A percentile compares a stretch with the other conserved stretches of the same genome.
phyloP scores from a whole-genome alignment of 83 land plant genomes.

The Larix sibirica region DNA sequence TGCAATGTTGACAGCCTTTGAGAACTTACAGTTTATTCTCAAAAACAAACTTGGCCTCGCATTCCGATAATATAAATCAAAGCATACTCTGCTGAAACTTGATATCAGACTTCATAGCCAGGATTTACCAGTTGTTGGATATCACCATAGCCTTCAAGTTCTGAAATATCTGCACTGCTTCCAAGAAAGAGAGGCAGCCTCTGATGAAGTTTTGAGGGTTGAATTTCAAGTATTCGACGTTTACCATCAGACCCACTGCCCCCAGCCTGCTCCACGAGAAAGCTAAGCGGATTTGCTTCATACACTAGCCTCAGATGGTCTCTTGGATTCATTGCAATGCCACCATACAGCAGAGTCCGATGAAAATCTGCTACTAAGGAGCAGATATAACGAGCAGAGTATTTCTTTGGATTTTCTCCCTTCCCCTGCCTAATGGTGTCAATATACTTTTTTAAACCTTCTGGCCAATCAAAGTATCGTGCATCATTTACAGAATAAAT shows the following conservation, averaged over 20 bases:
- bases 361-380: conserved; percentile 97
- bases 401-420: conserved; percentile 88
- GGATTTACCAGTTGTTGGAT: conserved; percentile 95
- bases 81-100: too few species aligned
- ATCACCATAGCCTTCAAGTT: conserved; percentile 87
- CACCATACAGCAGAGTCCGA: conserved; percentile 88
- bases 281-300: conserved; percentile 96
- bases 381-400: conserved; percentile 95
- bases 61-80: too few species aligned
- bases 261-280: conserved; percentile 90
- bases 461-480: conserved; percentile 94
- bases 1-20: too few species aligned
- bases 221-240: conserved; percentile 73
- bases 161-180: conserved; percentile 82
- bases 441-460: conserved; percentile 78
- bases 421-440: conserved; percentile 97
- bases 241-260: conserved; percentile 96
- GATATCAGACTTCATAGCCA: conserved; percentile 82
- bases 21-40: too few species aligned
- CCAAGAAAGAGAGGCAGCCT: conserved; percentile 92
- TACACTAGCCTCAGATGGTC: conserved; percentile 88
- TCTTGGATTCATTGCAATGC: conserved; percentile 96
- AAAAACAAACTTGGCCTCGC: too few species aligned
- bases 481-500: conserved; percentile 98
- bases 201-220: conserved; percentile 83